These are phyloP conservation scores for Floccularia luteovirens DNA, from an alignment of 768 basidiomycete species.

Conservation along the genomic window DNA sequence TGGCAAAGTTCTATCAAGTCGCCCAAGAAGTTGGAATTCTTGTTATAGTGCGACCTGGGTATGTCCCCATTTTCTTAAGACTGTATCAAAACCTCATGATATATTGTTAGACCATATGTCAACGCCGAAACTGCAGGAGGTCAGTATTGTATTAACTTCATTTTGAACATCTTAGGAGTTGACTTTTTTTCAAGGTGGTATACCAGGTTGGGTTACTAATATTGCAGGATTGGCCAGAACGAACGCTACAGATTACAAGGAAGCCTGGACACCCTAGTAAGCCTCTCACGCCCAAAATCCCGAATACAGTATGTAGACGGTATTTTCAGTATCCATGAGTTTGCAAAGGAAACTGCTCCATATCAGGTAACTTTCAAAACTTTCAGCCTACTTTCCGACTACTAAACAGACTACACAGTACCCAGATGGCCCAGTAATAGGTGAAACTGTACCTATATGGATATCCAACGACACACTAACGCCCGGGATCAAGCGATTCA, in stretches of 20 bases:
- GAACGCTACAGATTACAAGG: slow-evolving; percentile 46
- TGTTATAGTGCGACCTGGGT: slow-evolving; percentile 65
- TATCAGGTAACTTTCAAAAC: slow-evolving; percentile 23
- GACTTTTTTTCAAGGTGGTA: slow-evolving; percentile 19
- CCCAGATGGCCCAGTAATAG: slow-evolving; percentile 35
- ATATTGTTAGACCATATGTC: slow-evolving; percentile 30
- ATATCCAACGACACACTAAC: background rate
- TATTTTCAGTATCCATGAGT: slow-evolving; percentile 16
- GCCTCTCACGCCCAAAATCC: slow-evolving; percentile 1
- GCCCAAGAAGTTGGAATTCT: slow-evolving; percentile 55
- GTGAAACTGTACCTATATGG: slow-evolving; percentile 9
- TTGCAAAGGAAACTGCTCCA: slow-evolving; percentile 21
- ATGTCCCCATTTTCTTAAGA: slow-evolving; percentile 9
- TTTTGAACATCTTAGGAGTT: background rate
- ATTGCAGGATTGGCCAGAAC: slow-evolving; percentile 50
- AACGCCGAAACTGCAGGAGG: slow-evolving; percentile 66
- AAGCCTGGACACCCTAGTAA: slow-evolving; percentile 42
- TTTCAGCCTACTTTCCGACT: slow-evolving; percentile 12
- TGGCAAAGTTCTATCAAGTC: slow-evolving; percentile 52
- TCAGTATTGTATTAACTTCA: slow-evolving; percentile 10
- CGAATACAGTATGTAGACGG: background rate
- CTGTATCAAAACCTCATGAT: background rate
- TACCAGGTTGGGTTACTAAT: slow-evolving; percentile 42
- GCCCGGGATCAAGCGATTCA: slow-evolving; percentile 18
- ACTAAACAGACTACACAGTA: slow-evolving; percentile 24